These are phyloP conservation scores for Dioscorea alata DNA, from an alignment of 106 monocot species.

Conservation along the genomic window DNA sequence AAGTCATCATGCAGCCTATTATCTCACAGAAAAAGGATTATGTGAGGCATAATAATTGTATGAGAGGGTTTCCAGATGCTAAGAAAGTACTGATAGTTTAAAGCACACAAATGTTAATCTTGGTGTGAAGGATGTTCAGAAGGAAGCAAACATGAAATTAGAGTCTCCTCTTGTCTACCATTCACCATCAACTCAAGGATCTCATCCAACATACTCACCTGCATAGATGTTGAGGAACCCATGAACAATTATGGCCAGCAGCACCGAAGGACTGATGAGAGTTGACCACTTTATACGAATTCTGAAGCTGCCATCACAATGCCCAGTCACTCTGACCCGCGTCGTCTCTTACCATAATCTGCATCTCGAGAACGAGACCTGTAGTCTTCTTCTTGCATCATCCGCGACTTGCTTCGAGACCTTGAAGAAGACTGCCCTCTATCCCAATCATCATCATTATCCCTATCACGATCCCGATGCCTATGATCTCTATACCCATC, in stretches of 20 bases:
- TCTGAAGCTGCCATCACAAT: background rate
- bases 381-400: slow-evolving; percentile 29
- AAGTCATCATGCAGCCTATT: slow-evolving; percentile 13
- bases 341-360: slow-evolving; percentile 47
- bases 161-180: background rate
- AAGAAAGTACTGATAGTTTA: slow-evolving; percentile 15
- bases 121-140: background rate
- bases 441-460: slow-evolving; percentile 28
- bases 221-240: slow-evolving; percentile 7
- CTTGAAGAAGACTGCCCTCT: slow-evolving; percentile 45
- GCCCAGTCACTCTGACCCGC: slow-evolving; percentile 21
- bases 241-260: slow-evolving; percentile 1
- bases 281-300: background rate
- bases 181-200: slow-evolving; percentile 4
- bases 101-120: slow-evolving; percentile 18
- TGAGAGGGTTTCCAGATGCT: slow-evolving; percentile 11
- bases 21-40: slow-evolving; percentile 4
- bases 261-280: slow-evolving; percentile 4
- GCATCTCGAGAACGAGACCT: slow-evolving; percentile 35
- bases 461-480: slow-evolving; percentile 38
- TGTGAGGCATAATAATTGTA: slow-evolving; percentile 3
- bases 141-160: slow-evolving; percentile 13
- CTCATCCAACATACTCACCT: slow-evolving; percentile 1
- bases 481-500: slow-evolving; percentile 47
- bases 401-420: slow-evolving; percentile 37